Evolutionary conservation across 2,329 filamentous ascomycete species (phyloP).

Genomic region (Neospermospora avenae): DNA sequence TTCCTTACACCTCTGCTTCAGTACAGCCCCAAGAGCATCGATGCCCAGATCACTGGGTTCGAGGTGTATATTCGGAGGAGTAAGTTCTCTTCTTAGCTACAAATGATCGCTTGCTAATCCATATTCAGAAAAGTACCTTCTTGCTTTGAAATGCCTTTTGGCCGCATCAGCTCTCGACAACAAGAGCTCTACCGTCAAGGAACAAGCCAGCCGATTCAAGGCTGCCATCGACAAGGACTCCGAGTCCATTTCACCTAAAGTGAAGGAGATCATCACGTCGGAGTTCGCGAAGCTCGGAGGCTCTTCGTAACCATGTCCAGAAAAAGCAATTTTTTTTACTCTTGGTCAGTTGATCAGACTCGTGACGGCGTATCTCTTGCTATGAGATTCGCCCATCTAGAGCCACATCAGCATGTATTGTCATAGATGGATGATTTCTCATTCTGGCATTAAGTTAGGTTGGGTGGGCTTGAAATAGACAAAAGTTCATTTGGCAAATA

Average conservation of each 20-base stretch:
- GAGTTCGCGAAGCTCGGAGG: slow-evolving; percentile 62
- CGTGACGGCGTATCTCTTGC: not conserved
- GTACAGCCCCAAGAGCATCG: slow-evolving; percentile 74
- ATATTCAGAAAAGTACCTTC: slow-evolving; percentile 72
- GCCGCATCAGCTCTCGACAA: slow-evolving; percentile 68
- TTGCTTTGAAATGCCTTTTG: slow-evolving; percentile 82
- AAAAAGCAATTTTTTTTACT: not conserved
- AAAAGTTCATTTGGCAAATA: slow-evolving; percentile 25
- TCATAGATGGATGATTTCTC: not conserved
- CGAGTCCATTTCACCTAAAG: slow-evolving; percentile 60
- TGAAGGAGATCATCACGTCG: slow-evolving; percentile 65
- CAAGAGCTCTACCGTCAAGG: slow-evolving; percentile 68
- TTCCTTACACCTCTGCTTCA: slow-evolving; percentile 80
- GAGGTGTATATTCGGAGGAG: slow-evolving; percentile 83
- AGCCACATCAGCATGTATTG: not conserved
- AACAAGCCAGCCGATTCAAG: slow-evolving; percentile 69
- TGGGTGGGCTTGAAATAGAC: slow-evolving; percentile 24
- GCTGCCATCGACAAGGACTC: slow-evolving; percentile 54
- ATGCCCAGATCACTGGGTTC: slow-evolving; percentile 82
- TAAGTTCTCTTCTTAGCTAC: slow-evolving; percentile 44
- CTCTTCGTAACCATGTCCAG: slow-evolving; percentile 31
- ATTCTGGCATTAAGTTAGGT: not conserved
- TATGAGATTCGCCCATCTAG: not conserved
- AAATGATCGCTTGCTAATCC: slow-evolving; percentile 28
- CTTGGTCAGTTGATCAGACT: not conserved